A percentile compares a stretch with the other conserved stretches of the same genome.
These are phyloP conservation scores for Hygrocybe punicea DNA, from an alignment of 768 basidiomycete species.

Conservation along the genomic window DNA sequence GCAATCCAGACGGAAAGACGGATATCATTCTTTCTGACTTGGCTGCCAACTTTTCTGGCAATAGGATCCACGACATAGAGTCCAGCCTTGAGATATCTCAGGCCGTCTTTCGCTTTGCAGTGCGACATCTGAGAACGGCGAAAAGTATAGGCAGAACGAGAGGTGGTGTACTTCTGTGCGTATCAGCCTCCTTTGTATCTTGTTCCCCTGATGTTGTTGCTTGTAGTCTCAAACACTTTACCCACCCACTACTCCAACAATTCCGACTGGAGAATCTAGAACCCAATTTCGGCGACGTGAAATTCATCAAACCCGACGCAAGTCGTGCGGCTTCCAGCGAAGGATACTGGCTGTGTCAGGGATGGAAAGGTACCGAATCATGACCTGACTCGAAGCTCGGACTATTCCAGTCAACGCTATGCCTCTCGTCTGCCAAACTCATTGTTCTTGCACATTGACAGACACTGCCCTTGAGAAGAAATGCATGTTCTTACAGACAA, in stretches of 20 bases:
- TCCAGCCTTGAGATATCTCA: conserved; percentile 68
- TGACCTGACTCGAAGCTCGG: neutral
- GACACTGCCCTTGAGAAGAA: neutral
- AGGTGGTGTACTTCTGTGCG: conserved; percentile 60
- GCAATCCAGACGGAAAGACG: conserved; percentile 43
- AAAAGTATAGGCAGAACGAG: conserved; percentile 39
- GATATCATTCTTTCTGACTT: conserved; percentile 89
- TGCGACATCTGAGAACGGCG: conserved; percentile 48
- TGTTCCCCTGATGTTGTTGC: conserved; percentile 7
- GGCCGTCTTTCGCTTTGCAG: conserved; percentile 69
- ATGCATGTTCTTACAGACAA: neutral
- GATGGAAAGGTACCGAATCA: conserved; percentile 45
- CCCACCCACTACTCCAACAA: conserved; percentile 63
- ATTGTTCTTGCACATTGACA: neutral
- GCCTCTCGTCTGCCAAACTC: too few relatives aligned
- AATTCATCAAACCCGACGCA: conserved; percentile 74
- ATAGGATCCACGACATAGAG: conserved; percentile 60
- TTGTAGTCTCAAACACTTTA: conserved; percentile 79
- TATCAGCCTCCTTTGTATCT: conserved; percentile 9
- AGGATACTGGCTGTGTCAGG: conserved; percentile 82
- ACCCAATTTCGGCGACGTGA: conserved; percentile 63
- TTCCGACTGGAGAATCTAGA: conserved; percentile 60
- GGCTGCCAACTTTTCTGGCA: conserved; percentile 81
- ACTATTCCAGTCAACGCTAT: neutral
- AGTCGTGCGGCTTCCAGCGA: conserved; percentile 78